These are phyloP conservation scores for Amylocystis lapponica DNA, from an alignment of 768 basidiomycete genomes.

Conservation along the genomic window DNA sequence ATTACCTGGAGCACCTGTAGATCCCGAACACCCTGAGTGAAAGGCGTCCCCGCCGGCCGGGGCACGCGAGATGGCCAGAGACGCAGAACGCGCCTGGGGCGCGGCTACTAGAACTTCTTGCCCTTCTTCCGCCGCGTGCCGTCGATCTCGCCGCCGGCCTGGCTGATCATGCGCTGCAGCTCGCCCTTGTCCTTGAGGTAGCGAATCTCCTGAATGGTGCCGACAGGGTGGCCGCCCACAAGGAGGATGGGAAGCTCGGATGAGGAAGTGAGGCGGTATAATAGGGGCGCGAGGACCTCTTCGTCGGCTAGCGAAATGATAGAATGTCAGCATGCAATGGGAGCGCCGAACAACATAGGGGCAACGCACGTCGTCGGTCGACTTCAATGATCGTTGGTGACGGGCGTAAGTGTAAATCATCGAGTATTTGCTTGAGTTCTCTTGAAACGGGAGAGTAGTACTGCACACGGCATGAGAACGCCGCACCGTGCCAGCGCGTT, in stretches of 20 bases:
- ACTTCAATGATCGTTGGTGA: conserved; percentile 64
- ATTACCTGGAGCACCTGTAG: too few species aligned
- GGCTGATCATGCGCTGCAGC: conserved; percentile 41
- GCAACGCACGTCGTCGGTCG: conserved; percentile 47
- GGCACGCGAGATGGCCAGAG: too few species aligned
- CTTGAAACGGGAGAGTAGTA: conserved; percentile 58
- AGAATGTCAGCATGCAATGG: background rate
- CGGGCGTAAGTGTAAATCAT: conserved; percentile 52
- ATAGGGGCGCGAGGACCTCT: conserved; percentile 53
- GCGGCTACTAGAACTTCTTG: conserved; percentile 22
- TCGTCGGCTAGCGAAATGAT: conserved; percentile 44
- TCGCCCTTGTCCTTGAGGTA: conserved; percentile 44
- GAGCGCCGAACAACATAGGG: background rate
- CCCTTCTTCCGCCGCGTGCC: conserved; percentile 47
- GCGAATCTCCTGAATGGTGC: conserved; percentile 42
- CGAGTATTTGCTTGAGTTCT: conserved; percentile 57
- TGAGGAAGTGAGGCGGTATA: conserved; percentile 52
- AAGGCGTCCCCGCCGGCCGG: too few species aligned
- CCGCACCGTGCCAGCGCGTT: background rate
- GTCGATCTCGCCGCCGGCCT: conserved; percentile 55
- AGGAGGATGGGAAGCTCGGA: conserved; percentile 61
- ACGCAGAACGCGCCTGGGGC: too few species aligned
- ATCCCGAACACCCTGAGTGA: too few species aligned
- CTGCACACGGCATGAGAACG: conserved; percentile 29
- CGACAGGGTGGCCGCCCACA: conserved; percentile 54